Conservation (phyloP, 2,329 filamentous ascomycete species). For the Graphilbum fragrans region DNA sequence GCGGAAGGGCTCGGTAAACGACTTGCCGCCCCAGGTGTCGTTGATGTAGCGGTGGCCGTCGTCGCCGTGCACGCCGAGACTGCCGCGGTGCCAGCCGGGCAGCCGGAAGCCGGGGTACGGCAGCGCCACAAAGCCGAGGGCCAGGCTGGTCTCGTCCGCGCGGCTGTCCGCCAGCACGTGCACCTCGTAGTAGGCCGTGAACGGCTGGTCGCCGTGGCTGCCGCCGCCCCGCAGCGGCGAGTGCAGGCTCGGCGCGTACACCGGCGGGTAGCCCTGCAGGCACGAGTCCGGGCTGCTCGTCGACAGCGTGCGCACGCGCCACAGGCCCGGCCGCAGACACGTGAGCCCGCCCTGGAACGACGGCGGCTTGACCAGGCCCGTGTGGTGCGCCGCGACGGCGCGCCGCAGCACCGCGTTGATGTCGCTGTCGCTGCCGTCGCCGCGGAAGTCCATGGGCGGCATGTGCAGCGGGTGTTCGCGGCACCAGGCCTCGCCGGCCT, state of each 20-base stretch:
- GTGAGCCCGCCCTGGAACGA: constrained; percentile 34
- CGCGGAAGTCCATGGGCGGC: constrained; percentile 29
- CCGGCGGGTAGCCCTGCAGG: constrained; percentile 54
- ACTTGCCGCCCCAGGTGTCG: constrained; percentile 59
- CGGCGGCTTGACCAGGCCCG: constrained; percentile 40
- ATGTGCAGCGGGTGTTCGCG: constrained; percentile 41
- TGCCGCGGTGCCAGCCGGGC: constrained; percentile 70
- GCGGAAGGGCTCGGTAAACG: constrained; percentile 54
- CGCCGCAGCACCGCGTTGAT: constrained; percentile 12
- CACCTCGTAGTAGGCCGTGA: constrained; percentile 63
- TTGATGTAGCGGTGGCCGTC: constrained; percentile 69
- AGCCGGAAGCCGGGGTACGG: constrained; percentile 69
- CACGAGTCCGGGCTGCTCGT: constrained; percentile 44
- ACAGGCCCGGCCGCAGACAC: constrained; percentile 35
- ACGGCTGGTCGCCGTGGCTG: constrained; percentile 15
- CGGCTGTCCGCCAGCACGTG: constrained; percentile 32
- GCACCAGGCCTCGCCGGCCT: constrained; percentile 57
- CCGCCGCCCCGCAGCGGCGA: constrained; percentile 30
- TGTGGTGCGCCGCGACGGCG: constrained; percentile 37
- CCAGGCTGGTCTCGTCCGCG: constrained; percentile 35
- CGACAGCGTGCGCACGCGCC: constrained; percentile 29
- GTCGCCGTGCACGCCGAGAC: constrained; percentile 65
- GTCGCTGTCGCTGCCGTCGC: not conserved
- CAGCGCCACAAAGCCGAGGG: constrained; percentile 57
- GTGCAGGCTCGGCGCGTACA: constrained; percentile 52